A percentile compares a stretch with the other conserved stretches of the same genome.
Evolutionary conservation across 164 flowering plant species (phyloP).

Genomic region (Tetracentron sinense): DNA sequence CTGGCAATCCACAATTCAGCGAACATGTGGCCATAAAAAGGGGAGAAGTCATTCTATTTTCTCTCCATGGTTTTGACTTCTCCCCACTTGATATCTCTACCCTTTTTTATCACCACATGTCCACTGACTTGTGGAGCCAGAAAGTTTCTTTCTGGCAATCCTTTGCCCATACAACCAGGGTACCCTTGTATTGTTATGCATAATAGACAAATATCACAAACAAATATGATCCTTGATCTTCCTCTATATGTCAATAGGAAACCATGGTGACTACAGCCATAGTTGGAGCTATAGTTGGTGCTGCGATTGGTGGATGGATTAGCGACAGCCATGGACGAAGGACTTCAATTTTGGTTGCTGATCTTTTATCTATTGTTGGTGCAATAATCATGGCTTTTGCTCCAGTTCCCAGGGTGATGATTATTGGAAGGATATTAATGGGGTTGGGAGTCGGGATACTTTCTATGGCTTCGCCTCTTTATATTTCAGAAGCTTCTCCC

Average conservation of each 20-base stretch:
- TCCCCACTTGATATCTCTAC: no score
- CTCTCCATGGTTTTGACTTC: no score
- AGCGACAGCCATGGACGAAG: not conserved
- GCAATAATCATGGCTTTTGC: constrained; percentile 2
- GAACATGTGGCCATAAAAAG: no score
- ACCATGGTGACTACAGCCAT: not conserved
- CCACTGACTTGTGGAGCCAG: no score
- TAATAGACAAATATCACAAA: no score
- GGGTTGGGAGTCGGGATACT: constrained; percentile 5
- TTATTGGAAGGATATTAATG: not conserved
- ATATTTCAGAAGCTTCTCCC: constrained; percentile 15
- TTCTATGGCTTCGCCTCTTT: constrained; percentile 11
- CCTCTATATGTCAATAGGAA: not conserved
- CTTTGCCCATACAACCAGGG: no score
- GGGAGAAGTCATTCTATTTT: no score
- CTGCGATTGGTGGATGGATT: not conserved
- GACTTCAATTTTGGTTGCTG: not conserved
- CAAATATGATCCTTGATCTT: no score
- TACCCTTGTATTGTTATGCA: no score
- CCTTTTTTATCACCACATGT: no score
- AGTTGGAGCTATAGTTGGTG: not conserved
- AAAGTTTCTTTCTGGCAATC: no score
- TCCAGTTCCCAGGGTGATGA: not conserved
- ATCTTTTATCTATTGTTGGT: not conserved
- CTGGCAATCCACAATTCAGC: no score